Evolutionary conservation across 2,329 filamentous ascomycete genomes (phyloP), one percentile per base, ranked within the genome.

Genomic region (Beauveria caledonica): DNA sequence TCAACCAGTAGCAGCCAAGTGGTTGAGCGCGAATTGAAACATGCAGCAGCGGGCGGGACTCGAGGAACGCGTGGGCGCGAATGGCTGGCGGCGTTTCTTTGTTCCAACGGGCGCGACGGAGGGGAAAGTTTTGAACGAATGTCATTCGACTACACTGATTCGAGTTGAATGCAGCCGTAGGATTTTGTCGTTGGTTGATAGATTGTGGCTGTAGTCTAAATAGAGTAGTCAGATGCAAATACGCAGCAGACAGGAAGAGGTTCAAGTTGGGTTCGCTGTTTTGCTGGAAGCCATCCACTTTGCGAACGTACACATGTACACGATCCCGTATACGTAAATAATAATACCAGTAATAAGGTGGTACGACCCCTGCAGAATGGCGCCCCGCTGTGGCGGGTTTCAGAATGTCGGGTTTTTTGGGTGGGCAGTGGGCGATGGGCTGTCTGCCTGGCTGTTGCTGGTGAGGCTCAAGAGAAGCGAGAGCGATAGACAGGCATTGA

Each of bases 381-480:
- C 40, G 11, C 58, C 54, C 58, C 58, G 58, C 58, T 55, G 58
- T 60, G 58, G 58, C 58, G 27, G 58, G 58, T 60, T 60, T 60
- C 58, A 60, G 58, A 46, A 49, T 46, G n/a, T n/a, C 3, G 7
- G 42, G 21, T 21, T 60, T 49, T 39, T 13, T 29, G 39, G 23
- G 33, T 39, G 48, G 27, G 21, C 39, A 39, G 40, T 15, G 45
- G 45, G 6, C 7, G 33, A 42, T 19, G 36, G 15, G 5, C 5
- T 3, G 33, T 36, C 33, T 36, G 48, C 15, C 23, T 29, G 23
- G 48, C 40, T 42, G 8, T n/a, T 42, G 40, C 40, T 17, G 7
- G 42, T n/a, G 48, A 51, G 29, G 49, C 13, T 39, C 19, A 40
- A 25, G 54, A 48, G 6, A 9, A 48, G 29, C 19, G 44, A 23